Percentiles rank a stretch among this genome's conserved stretches.
Conservation (phyloP, 805 yeast species). For the Spathaspora girioi region DNA sequence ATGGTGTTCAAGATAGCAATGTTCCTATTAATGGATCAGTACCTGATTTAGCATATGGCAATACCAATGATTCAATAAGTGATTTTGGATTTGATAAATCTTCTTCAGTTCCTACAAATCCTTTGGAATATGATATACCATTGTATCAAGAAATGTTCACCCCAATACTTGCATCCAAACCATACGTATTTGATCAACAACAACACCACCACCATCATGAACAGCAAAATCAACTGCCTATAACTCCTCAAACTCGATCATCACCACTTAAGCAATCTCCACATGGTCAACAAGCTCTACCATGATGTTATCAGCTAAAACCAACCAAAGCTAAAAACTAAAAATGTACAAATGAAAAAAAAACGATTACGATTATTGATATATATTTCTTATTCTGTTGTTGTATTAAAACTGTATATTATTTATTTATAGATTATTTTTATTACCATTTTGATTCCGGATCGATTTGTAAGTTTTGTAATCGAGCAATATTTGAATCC, state of each 20-base stretch:
- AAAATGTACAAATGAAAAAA: background rate
- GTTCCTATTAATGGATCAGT: background rate
- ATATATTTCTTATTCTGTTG: background rate
- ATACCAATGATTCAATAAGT: conserved; percentile 1
- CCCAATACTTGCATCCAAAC: conserved; percentile 2
- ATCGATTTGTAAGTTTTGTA: conserved; percentile 22
- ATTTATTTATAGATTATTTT: background rate
- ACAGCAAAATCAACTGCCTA: background rate
- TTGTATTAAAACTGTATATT: conserved; percentile 5
- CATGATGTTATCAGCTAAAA: background rate
- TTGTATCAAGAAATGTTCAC: conserved; percentile 8
- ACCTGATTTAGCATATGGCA: background rate
- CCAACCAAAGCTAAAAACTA: background rate
- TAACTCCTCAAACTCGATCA: background rate
- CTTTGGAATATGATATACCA: conserved; percentile 7
- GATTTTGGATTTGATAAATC: conserved; percentile 3
- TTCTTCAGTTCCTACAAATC: background rate
- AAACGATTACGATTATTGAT: no score
- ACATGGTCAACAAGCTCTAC: background rate
- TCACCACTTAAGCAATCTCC: background rate
- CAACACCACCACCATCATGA: background rate
- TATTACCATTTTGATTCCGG: background rate
- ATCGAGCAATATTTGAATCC: conserved; percentile 31
- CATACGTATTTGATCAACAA: background rate
- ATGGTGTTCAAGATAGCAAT: conserved; percentile 1